phyloP scores from a whole-genome alignment of 2,329 filamentous ascomycete genomes.

The Ophiostoma sp. region DNA sequence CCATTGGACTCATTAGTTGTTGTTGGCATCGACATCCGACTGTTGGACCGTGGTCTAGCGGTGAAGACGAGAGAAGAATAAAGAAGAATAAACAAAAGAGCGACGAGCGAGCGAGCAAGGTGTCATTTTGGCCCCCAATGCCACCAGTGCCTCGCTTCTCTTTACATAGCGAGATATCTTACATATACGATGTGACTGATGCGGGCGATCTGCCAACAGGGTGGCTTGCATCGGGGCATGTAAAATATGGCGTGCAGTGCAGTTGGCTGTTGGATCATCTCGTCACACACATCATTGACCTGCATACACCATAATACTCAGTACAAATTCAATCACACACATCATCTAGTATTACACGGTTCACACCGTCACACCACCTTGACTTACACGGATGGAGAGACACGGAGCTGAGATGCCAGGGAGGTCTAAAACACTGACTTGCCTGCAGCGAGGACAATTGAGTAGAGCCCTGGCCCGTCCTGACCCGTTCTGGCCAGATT shows the following conservation, averaged over 20 bases:
- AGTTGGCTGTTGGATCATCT: not conserved
- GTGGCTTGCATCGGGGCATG: not conserved
- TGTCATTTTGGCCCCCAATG: constrained; percentile 5
- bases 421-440: not conserved
- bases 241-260: constrained; percentile 6
- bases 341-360: not conserved
- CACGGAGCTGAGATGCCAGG: not conserved
- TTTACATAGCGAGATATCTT: too few species aligned
- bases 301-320: not conserved
- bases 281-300: not conserved
- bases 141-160: not conserved
- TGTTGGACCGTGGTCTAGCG: not conserved
- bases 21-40: too few species aligned
- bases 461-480: too few species aligned
- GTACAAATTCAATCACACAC: too few species aligned
- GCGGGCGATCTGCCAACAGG: not conserved
- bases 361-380: not conserved
- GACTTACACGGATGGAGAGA: not conserved
- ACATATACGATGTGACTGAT: not conserved
- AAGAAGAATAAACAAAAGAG: too few species aligned
- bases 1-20: too few species aligned
- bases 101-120: not conserved
- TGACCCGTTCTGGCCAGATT: too few species aligned
- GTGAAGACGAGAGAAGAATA: not conserved
- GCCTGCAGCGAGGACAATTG: too few species aligned